Percentiles rank a stretch among this genome's conserved stretches.
Conservation (phyloP, 164 flowering plant genomes). For the Paratinospora sagittata region DNA sequence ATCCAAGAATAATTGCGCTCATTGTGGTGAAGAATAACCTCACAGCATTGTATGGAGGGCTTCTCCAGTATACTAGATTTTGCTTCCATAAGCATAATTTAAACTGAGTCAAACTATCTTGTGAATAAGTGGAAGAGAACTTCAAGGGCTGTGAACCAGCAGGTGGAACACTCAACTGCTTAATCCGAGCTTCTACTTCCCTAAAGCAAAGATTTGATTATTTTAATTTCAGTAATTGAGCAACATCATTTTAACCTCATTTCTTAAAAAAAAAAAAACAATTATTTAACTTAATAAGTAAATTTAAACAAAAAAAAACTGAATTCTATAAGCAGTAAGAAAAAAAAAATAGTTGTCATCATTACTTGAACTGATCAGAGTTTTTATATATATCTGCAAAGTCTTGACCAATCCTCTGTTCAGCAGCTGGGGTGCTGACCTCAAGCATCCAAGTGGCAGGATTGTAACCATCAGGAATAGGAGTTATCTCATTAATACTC, state of each 20-base stretch:
- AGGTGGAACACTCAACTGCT: constrained; percentile 48
- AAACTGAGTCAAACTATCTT: constrained; percentile 44
- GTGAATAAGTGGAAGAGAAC: constrained; percentile 52
- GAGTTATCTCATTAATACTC: constrained; percentile 54
- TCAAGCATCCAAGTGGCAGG: constrained; percentile 99
- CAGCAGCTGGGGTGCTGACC: constrained; percentile 64
- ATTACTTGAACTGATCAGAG: constrained; percentile 66
- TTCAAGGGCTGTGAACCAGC: constrained; percentile 56
- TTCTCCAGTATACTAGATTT: constrained; percentile 87
- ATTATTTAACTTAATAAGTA: not conserved
- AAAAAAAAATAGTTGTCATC: not conserved
- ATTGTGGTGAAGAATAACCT: constrained; percentile 54
- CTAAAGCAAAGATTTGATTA: constrained; percentile 25
- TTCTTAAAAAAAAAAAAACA: not conserved
- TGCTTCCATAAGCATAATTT: constrained; percentile 69
- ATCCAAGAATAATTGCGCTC: constrained; percentile 61
- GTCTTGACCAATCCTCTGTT: constrained; percentile 55
- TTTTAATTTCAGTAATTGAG: not conserved
- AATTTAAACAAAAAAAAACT: no score
- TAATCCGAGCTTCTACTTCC: constrained; percentile 61
- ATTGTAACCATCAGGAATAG: constrained; percentile 63
- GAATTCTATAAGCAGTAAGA: no score
- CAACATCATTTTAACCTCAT: not conserved
- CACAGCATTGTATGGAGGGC: constrained; percentile 73
- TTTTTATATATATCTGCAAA: constrained; percentile 55